Evolutionary conservation across 768 basidiomycete species (phyloP), one percentile per base, ranked within the genome.

Genomic region (Tylopilus rubrobrunneus): DNA sequence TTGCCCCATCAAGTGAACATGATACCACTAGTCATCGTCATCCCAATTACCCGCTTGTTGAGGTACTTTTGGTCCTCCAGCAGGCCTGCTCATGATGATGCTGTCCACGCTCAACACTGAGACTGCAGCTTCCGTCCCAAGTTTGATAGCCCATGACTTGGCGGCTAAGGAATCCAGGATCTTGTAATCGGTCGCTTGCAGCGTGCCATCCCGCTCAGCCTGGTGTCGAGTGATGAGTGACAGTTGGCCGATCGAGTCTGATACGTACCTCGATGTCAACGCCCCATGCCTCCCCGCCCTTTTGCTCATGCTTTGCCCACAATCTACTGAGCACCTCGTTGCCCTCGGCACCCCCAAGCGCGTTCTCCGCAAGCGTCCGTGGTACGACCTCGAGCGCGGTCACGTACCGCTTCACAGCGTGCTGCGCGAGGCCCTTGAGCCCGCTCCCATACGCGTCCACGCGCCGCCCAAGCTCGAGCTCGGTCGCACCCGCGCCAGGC

Each of bases 61-160:
- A 49, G 90, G 90, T 46, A 92, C 76, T 68, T 91, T 92, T 45
- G 89, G 90, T 46, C 90, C 89, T 29, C 90, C 89, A 0, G 90
- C 89, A n/a, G 89, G 88, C 67, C 92, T 92, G 74, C 89, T 91
- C 84, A 95, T 93, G 75, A 98, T 97, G 68, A 98, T 98, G 65
- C 90, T 92, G 73, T 99, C 97, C 7, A 99, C 97, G 57, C 87
- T 89, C 51, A 99, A 82, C 29, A 97, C 90, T 0, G 91, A 86
- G 39, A 89, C 80, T 1, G 94, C 93, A 17, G 93, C 92, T 66
- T 97, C 93, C 0, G 92, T 92, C 15, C 87, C 94, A n/a, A 94
- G 80, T 53, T 81, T 78, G 62, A 97, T 82, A 1, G 92, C 92
- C 92, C 93, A 96, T 5, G 85, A 75, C 70, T 95, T 96, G 17